Evolutionary conservation across 2,329 filamentous ascomycete species (phyloP), one percentile per base, ranked within the genome.

Genomic region (Xylaria sp.): DNA sequence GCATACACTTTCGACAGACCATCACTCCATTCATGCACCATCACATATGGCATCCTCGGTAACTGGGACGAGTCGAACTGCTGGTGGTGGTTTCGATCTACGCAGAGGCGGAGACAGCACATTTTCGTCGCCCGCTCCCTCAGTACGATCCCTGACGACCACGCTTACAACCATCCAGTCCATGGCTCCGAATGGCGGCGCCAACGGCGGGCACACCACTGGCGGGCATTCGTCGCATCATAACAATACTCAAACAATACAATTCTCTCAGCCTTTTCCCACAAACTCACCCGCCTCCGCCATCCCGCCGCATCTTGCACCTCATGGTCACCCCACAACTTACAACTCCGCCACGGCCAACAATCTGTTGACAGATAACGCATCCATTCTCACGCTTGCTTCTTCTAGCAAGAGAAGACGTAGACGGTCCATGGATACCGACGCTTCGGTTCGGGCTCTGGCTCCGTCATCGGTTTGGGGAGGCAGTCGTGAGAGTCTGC

Each of bases 121-220:
- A 42, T 95, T 95, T 77, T 94, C 92, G 20, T 94, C 92, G 13
- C 92, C 92, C 1, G 91, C 92, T 38, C 92, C 92, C 29, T 95
- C 92, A 7, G 89, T 93, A 54, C 90, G 89, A 68, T 95, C 92
- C 2, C 83, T 96, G 61, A 92, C 92, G 1, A 96, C 92, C 0
- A 96, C 92, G 1, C 83, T 96, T 62, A 96, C 93, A 0, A 96
- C 92, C 0, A 94, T 96, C 66, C 92, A 95, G 74, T 95, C 92
- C 0, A 84, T 88, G 68, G 87, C 88, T 3, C 87, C 88, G 4
- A 88, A 87, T 60, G 84, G 83, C 22, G 79, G 76, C 56, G 75
- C 75, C 61, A 78, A 75, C 60, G 72, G 63, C 27, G 53, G 69
- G 36, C 76, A 75, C 67, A 73, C 71, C 64, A 72, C 83, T 81